phyloP scores from a whole-genome alignment of 495 filamentous ascomycete genomes.

The Copromyces sp. region DNA sequence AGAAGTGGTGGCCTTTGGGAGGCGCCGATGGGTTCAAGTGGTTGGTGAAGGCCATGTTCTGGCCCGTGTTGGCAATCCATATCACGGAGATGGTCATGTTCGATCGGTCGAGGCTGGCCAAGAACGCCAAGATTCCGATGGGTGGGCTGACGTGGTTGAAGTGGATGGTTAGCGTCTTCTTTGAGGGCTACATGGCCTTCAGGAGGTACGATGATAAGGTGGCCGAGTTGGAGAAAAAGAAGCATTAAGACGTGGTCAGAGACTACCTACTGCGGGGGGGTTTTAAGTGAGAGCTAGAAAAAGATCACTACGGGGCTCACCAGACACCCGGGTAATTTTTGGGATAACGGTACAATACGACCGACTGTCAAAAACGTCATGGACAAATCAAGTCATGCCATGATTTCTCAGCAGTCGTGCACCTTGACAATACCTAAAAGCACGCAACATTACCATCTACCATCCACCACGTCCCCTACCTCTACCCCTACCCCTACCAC shows the following conservation, averaged over 20 bases:
- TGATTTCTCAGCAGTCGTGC: background rate
- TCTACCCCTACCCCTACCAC: constrained; percentile 11
- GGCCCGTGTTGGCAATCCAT: constrained; percentile 27
- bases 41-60: constrained; percentile 28
- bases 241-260: background rate
- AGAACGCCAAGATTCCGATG: constrained; percentile 19
- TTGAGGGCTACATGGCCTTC: constrained; percentile 31
- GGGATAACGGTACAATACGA: background rate
- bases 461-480: background rate
- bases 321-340: background rate
- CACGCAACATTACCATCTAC: background rate
- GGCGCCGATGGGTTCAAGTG: constrained; percentile 25
- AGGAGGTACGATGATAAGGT: constrained; percentile 31
- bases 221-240: constrained; percentile 12
- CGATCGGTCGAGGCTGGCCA: constrained; percentile 18
- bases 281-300: background rate
- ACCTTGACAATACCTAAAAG: no score
- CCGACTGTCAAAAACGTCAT: background rate
- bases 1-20: constrained; percentile 9
- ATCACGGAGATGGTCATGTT: constrained; percentile 29
- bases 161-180: constrained; percentile 28
- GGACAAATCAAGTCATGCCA: background rate
- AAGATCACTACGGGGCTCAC: background rate
- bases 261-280: background rate
- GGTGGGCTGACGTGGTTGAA: constrained; percentile 24